Percentiles rank a stretch among this genome's conserved stretches.
Conservation (phyloP, 1,284 basidiomycete species). For the Trichosporon sp. region DNA sequence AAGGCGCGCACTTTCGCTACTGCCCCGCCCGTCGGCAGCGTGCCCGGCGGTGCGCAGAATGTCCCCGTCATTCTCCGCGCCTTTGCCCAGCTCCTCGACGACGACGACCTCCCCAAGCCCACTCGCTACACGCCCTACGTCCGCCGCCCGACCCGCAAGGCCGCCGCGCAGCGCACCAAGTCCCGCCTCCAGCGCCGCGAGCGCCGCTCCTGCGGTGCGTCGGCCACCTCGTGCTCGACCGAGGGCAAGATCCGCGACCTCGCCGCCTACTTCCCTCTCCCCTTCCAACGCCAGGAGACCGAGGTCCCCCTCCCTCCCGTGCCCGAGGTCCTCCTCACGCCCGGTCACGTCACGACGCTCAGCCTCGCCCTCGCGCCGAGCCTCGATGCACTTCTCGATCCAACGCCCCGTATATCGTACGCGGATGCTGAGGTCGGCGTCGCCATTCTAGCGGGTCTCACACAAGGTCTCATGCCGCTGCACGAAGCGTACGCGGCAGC, state of each 20-base stretch:
- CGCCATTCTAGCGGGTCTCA: constrained; percentile 32
- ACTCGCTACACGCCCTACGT: constrained; percentile 33
- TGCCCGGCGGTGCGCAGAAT: constrained; percentile 17
- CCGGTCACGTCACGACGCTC: constrained; percentile 32
- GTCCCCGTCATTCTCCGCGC: constrained; percentile 38
- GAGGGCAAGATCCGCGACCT: constrained; percentile 23
- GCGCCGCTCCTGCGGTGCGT: background rate
- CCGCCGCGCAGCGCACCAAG: background rate
- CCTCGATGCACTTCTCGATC: constrained; percentile 31
- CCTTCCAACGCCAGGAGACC: constrained; percentile 4
- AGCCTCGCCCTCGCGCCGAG: constrained; percentile 35
- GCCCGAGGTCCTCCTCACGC: constrained; percentile 37
- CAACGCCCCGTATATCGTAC: constrained; percentile 30
- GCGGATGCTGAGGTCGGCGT: constrained; percentile 37
- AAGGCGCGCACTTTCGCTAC: constrained; percentile 33
- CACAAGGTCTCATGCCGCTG: constrained; percentile 29
- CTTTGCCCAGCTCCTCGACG: constrained; percentile 30
- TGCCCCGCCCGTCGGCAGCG: constrained; percentile 17
- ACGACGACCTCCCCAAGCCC: constrained; percentile 32
- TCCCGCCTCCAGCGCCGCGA: background rate
- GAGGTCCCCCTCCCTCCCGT: constrained; percentile 23
- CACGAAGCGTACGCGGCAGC: constrained; percentile 33
- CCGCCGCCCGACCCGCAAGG: background rate
- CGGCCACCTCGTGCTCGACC: background rate
- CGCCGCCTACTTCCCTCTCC: constrained; percentile 37